Evolutionary conservation across 805 yeast species (phyloP), one percentile per base, ranked within the genome.

Genomic region (Diddensiella santjacobensis): DNA sequence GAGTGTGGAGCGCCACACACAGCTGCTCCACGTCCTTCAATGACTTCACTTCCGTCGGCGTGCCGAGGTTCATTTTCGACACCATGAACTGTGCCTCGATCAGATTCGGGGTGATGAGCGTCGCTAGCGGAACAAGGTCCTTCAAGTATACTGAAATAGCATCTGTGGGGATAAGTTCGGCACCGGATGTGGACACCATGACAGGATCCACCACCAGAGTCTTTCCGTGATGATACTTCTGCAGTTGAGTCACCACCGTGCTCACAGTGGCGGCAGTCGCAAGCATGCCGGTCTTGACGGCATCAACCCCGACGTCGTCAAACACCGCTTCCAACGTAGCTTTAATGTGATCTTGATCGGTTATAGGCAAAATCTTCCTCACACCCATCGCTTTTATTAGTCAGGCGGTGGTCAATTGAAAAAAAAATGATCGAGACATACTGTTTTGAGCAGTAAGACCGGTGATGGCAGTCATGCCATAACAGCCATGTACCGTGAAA

Each of bases 381-480:
- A 77, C 77, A 22, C 77, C 67, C 0, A 52, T 60, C 1, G 77
- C 73, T 59, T 39, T 8, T 10, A 13, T 6, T 19, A 15, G 45
- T 11, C 15, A 23, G 17, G 22, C 18, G n/a, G 13, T 40, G 31
- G 18, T 18, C 15, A 17, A 6, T 8, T 10, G 8, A 6, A 31
- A 10, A 39, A 35, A 13, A 40, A 10, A 5, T 8, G 24, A 5
- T 10, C 8, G 15, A 11, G 11, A 49, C 53, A 48, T 59, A 3
- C 86, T 83, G 58, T 88, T 86, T 59, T 88, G 96, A 4, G 89
- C 84, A 0, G 95, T 87, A 50, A 88, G 65, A 2, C 89, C 90
- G 5, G 89, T 77, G 40, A 86, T 80, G 58, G 89, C 83, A 0
- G 90, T 84, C 63, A 83, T 66, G 0, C 86, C 96, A 59, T 81